Evolutionary conservation across 345 rosid species (phyloP).

Genomic region (Murraya koenigii): DNA sequence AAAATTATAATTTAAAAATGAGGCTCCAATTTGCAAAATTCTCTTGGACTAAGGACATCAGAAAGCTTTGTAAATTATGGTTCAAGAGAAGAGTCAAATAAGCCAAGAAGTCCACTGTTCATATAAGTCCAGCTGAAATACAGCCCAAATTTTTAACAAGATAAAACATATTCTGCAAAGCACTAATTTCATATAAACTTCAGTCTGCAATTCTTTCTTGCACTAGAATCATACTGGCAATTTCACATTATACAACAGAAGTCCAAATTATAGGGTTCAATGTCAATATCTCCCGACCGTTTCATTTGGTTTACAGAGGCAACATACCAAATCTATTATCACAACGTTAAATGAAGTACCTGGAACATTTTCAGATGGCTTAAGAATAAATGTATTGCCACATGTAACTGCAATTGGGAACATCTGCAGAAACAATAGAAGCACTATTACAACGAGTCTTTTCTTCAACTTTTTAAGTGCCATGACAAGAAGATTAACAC

Average conservation of each 20-base stretch:
- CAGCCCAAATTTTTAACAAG: not conserved
- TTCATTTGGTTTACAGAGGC: not conserved
- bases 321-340: constrained; percentile 5
- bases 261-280: not conserved
- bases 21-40: not conserved
- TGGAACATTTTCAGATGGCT: constrained; percentile 42
- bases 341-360: constrained; percentile 21
- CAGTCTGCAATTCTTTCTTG: not conserved
- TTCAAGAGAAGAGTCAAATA: not conserved
- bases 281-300: not conserved
- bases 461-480: not conserved
- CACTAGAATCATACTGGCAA: not conserved
- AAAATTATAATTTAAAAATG: not conserved
- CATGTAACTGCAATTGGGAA: constrained; percentile 42
- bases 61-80: not conserved
- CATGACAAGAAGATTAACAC: not conserved
- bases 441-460: not conserved
- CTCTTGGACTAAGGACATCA: not conserved
- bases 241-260: not conserved
- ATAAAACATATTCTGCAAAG: not conserved
- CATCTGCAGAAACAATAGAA: constrained; percentile 35
- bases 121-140: not conserved
- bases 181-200: not conserved
- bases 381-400: constrained; percentile 46
- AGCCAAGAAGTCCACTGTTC: not conserved